Conservation (phyloP, 2,329 filamentous ascomycete species). For the Beauveria medogensis region DNA sequence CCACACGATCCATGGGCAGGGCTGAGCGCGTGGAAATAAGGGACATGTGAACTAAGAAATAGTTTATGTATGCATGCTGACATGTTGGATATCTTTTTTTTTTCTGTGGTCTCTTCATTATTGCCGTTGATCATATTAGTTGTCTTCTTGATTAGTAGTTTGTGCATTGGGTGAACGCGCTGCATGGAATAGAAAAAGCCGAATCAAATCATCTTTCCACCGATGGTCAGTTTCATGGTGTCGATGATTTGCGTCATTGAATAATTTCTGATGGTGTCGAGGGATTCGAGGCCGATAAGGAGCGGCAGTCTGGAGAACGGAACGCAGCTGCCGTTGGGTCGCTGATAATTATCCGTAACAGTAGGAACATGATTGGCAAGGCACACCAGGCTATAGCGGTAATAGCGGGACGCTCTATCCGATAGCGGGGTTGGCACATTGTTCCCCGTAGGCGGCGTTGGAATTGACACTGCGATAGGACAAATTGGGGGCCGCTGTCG, state of each 20-base stretch:
- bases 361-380: neutral
- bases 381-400: neutral
- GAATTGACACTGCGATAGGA: neutral
- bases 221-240: neutral
- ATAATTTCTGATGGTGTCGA: neutral
- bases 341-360: neutral
- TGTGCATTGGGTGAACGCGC: neutral
- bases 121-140: neutral
- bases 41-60: neutral
- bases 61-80: neutral
- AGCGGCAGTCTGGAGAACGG: neutral
- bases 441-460: neutral
- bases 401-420: slow-evolving; percentile 8
- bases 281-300: neutral
- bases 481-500: neutral
- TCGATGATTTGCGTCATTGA: neutral
- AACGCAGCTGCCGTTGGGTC: neutral
- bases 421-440: neutral
- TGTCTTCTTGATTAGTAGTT: neutral
- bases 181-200: slow-evolving; percentile 5
- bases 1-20: slow-evolving; percentile 44
- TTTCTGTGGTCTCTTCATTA: neutral
- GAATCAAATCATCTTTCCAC: no score
- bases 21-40: slow-evolving; percentile 43
- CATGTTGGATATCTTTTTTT: neutral